Base-by-base conservation (phyloP, 345 rosid genomes). In the Eutrema japonicum region DNA sequence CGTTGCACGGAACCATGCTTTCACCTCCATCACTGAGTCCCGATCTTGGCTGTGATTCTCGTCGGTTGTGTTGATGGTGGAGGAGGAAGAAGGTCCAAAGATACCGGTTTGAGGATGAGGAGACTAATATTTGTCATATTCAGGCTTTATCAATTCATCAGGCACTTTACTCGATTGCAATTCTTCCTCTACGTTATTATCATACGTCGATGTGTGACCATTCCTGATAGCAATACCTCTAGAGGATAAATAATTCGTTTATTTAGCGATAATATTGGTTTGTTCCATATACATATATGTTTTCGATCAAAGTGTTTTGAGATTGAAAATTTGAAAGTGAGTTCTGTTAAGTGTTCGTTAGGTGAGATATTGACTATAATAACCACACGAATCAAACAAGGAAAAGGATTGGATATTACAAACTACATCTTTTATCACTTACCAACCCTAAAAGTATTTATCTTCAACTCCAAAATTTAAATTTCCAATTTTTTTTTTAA, bases 1-100 rank as follows among this genome's bases (percentile, higher is more conserved):
- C 6, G 97, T 89, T 49, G 94, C 92, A 54, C 97, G 96, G 74
- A 89, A 92, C 92, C 94, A 89, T 3, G 96, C 96, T 74, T 82
- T 83, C 80, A 89, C 90, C 75, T 92, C 93, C 77, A 85, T 32
- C 35, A 70, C 83, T 0, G 89, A 54, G 30, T 80, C 38, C 30
- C 40, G 57, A 8, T 63, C 46, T n/a, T 59, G 10, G 53, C 79
- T 2, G 58, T 77, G 4, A 36, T 18, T 53, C 13, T 74, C 74
- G 16, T 78, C 80, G 0, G 82, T 10, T 27, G 38, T 38, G 42
- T 49, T 2, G 47, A 16, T 22, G 65, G 35, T 6, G 14, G 60
- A 38, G 37, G 70, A 30, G 11, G 55, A 61, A 8, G 84, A 84
- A 18, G 96, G 97, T 50, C 96, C 96, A 58, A 92, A 92, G 46